A percentile compares a stretch with the other conserved stretches of the same genome.
Evolutionary conservation across 306 rosid genomes (phyloP).

Genomic region (Comarum palustre): DNA sequence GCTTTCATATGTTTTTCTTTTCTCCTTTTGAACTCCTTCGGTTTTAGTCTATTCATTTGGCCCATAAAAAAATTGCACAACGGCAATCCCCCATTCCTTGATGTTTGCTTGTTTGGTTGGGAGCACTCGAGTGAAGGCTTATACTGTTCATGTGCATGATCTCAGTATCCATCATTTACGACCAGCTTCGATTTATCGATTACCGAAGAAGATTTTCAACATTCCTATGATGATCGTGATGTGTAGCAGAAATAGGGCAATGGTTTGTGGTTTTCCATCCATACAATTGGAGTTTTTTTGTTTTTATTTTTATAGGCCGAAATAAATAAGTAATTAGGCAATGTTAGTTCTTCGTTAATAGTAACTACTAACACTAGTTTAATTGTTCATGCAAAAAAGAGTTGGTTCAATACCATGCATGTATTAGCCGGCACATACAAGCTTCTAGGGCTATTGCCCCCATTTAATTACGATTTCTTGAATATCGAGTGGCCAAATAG

Average conservation of each 20-base stretch:
- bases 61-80: conserved; percentile 20
- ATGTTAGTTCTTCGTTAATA: too few species aligned
- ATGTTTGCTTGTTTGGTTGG: conserved; percentile 26
- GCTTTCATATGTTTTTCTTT: conserved; percentile 19
- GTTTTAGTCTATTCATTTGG: conserved; percentile 35
- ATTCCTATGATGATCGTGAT: conserved; percentile 5
- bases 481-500: too few species aligned
- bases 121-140: conserved; percentile 24
- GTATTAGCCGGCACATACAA: too few species aligned
- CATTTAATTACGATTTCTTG: too few species aligned
- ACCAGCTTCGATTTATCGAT: not conserved
- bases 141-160: not conserved
- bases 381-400: not conserved
- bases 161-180: not conserved
- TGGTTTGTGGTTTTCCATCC: too few species aligned
- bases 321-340: too few species aligned
- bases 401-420: not conserved
- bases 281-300: too few species aligned
- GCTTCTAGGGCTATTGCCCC: too few species aligned
- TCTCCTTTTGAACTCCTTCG: conserved; percentile 33
- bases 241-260: not conserved
- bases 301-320: too few species aligned
- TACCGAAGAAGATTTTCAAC: conserved; percentile 6
- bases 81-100: conserved; percentile 27
- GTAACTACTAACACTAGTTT: too few species aligned